Conservation (phyloP, 2,329 filamentous ascomycete species). For the Graphilbum fragrans region DNA sequence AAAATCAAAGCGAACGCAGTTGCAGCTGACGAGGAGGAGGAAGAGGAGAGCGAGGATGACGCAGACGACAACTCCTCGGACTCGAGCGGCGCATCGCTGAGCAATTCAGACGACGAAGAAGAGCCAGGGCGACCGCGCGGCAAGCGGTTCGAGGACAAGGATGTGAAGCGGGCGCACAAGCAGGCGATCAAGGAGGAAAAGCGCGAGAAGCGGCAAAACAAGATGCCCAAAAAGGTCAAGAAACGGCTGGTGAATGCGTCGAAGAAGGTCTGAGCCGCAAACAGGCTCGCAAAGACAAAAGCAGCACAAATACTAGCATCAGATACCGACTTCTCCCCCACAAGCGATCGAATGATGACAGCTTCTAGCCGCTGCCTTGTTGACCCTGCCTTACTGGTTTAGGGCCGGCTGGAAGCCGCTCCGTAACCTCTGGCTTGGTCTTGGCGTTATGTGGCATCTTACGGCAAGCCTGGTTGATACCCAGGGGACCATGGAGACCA, state of each 20-base stretch:
- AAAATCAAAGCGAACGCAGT: constrained; percentile 25
- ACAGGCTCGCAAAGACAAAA: constrained; percentile 17
- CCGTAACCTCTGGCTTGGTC: constrained; percentile 3
- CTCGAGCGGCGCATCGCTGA: constrained; percentile 35
- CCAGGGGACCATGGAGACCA: constrained; percentile 33
- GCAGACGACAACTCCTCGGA: constrained; percentile 18
- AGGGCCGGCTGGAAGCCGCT: neutral
- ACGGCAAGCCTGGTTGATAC: constrained; percentile 4
- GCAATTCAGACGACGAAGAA: constrained; percentile 40
- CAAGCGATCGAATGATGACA: constrained; percentile 9
- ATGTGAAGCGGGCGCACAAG: constrained; percentile 80
- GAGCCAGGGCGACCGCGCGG: constrained; percentile 61
- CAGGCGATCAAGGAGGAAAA: constrained; percentile 89
- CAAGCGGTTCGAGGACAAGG: constrained; percentile 82
- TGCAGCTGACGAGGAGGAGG: constrained; percentile 12
- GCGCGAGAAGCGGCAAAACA: constrained; percentile 81
- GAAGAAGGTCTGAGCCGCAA: constrained; percentile 30
- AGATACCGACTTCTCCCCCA: neutral
- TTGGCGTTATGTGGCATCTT: constrained; percentile 2
- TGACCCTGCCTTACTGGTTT: neutral
- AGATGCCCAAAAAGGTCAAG: constrained; percentile 94
- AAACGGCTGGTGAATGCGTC: constrained; percentile 65
- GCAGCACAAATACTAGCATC: constrained; percentile 11
- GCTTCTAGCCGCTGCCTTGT: too few relatives aligned
- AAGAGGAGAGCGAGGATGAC: constrained; percentile 18